Evolutionary conservation across 306 rosid genomes (phyloP), one percentile per base, ranked within the genome.

Genomic region (Fragaria ananassa): DNA sequence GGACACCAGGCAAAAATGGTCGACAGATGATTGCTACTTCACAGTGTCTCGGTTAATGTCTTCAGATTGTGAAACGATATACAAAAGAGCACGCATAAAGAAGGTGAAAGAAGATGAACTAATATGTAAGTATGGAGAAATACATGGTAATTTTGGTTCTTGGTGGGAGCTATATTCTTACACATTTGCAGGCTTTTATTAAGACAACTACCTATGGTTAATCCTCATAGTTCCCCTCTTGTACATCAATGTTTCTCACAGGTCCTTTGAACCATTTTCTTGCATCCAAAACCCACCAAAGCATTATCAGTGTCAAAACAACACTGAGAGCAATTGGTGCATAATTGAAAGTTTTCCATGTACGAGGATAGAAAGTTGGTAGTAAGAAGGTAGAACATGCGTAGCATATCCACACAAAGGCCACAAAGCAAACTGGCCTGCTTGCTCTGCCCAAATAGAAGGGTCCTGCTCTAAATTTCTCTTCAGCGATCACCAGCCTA

Each of bases 241-340:
- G 70, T 50, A 46, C 54, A 70, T 39, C 76, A 39, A 84, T 73
- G 46, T 84, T 73, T 72, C 74, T 80, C 4, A 80, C 84, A 8
- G 87, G 84, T 44, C 84, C 87, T 76, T 72, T 76, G 69, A 72
- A 83, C 82, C 87, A 76, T 68, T 72, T 80, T 54, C 84, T 84
- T 61, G 81, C 73, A 78, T 81, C 77, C 50, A 70, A 49, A 37
- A 61, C 39, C 80, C 73, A 70, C 84, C 77, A 69, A 41, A 69
- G 31, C 84, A 75, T 75, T 46, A 63, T 35, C 25, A 76, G 49
- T 6, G 77, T 37, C 74, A 75, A 70, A 74, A 62, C 69, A 19
- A 23, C 47, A 74, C 34, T 57, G 0, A 69, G 66, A 11, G 72
- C 79, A 1, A 68, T 25, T 23, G 72, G 71, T 23, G 83, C 71